These are phyloP conservation scores for Blastobotrys attinorum DNA, from an alignment of 805 yeast genomes.

Conservation along the genomic window DNA sequence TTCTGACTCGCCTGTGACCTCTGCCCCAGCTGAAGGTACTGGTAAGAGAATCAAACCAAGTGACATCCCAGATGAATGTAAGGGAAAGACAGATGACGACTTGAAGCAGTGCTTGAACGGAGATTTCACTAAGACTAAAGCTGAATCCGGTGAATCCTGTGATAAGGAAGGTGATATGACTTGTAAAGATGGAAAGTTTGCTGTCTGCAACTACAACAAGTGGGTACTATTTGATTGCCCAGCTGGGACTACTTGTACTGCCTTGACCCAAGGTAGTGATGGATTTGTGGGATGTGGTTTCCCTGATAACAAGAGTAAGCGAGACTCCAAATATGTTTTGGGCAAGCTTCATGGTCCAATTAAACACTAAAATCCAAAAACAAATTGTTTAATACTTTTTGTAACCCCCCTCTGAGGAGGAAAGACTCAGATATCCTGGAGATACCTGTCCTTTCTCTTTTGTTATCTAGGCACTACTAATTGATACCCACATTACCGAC, in stretches of 20 bases:
- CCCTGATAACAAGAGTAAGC: constrained; percentile 2
- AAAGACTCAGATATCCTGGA: too few species aligned
- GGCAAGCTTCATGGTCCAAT: not conserved
- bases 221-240: constrained; percentile 56
- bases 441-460: too few species aligned
- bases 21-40: constrained; percentile 3
- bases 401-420: too few species aligned
- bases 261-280: constrained; percentile 32
- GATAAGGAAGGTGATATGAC: constrained; percentile 40
- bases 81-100: constrained; percentile 7
- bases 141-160: constrained; percentile 10
- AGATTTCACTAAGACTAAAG: constrained; percentile 4
- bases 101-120: constrained; percentile 10
- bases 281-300: constrained; percentile 47
- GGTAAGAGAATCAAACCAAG: not conserved
- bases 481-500: too few species aligned
- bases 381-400: too few species aligned
- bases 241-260: constrained; percentile 56
- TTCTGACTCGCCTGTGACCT: constrained; percentile 9
- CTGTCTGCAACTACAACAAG: constrained; percentile 47
- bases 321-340: constrained; percentile 2
- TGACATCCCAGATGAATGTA: constrained; percentile 8
- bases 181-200: constrained; percentile 45
- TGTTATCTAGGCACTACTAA: too few species aligned
- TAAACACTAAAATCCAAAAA: too few species aligned